Percentiles rank a stretch among this genome's conserved stretches.
phyloP scores from a whole-genome alignment of 345 rosid genomes.

The Microcos paniculata region DNA sequence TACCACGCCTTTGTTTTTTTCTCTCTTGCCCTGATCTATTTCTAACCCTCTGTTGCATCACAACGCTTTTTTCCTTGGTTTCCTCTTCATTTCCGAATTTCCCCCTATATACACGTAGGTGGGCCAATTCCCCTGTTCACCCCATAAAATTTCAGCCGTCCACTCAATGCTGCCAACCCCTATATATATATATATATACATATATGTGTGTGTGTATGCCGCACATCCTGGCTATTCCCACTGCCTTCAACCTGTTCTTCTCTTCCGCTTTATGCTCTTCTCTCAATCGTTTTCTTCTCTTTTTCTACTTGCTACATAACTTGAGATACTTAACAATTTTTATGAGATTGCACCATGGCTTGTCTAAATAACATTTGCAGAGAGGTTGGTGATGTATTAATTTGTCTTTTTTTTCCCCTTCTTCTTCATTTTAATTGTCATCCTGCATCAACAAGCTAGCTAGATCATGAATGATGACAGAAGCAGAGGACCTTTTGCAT shows the following conservation, averaged over 20 bases:
- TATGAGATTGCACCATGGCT: conserved; percentile 21
- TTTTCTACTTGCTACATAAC: neutral
- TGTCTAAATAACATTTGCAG: conserved; percentile 22
- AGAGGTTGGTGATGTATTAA: conserved; percentile 29
- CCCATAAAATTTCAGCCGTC: conserved; percentile 25
- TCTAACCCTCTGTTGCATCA: conserved; percentile 1
- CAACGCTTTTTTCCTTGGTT: neutral
- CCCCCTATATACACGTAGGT: neutral
- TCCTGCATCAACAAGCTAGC: neutral
- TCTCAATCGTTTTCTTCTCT: no score
- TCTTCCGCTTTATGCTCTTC: neutral
- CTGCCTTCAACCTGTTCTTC: neutral
- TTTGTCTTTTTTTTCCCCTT: neutral
- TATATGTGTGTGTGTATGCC: no score
- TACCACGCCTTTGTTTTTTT: conserved; percentile 13
- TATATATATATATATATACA: conserved; percentile 31
- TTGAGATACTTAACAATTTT: neutral
- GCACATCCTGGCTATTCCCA: no score
- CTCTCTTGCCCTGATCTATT: neutral
- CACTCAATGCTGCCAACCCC: conserved; percentile 9
- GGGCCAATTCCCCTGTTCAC: neutral
- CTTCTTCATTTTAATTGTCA: neutral
- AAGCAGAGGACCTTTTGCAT: neutral
- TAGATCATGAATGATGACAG: neutral
- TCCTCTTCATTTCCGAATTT: neutral